A percentile compares a stretch with the other conserved stretches of the same genome.
Evolutionary conservation across 805 yeast genomes (phyloP).

Genomic region (Cyberlindnera galapagoensis): DNA sequence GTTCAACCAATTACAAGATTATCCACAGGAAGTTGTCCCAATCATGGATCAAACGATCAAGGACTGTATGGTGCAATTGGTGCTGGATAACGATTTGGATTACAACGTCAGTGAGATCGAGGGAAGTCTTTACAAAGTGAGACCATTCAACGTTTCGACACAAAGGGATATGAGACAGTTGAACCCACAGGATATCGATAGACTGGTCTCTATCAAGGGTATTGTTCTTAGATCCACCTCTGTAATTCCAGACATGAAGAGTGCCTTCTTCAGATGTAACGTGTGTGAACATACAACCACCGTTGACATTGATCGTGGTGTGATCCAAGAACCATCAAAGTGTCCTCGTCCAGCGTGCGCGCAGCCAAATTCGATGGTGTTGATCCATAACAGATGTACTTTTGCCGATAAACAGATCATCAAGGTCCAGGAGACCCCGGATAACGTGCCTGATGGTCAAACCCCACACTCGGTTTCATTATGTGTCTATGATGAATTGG

Average conservation of each 20-base stretch:
- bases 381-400: constrained; percentile 85
- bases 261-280: constrained; percentile 90
- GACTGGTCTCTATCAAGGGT: constrained; percentile 86
- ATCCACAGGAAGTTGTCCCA: constrained; percentile 95
- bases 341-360: constrained; percentile 90
- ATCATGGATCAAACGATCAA: constrained; percentile 95
- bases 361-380: constrained; percentile 78
- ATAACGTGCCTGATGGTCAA: constrained; percentile 95
- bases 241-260: constrained; percentile 95
- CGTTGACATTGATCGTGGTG: constrained; percentile 91
- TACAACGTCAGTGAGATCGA: constrained; percentile 59
- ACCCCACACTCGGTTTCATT: constrained; percentile 94
- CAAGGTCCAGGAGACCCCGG: constrained; percentile 93
- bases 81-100: constrained; percentile 50
- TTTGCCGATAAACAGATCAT: constrained; percentile 95
- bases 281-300: constrained; percentile 91
- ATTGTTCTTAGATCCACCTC: constrained; percentile 83
- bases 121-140: constrained; percentile 72
- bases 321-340: constrained; percentile 84
- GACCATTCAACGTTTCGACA: constrained; percentile 79
- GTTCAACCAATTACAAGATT: constrained; percentile 80
- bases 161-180: constrained; percentile 82
- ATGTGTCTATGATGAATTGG: constrained; percentile 93
- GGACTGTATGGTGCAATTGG: constrained; percentile 76
- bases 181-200: constrained; percentile 92